Conservation (phyloP, 176 grass and related monocot species). For the Phragmites australis region DNA sequence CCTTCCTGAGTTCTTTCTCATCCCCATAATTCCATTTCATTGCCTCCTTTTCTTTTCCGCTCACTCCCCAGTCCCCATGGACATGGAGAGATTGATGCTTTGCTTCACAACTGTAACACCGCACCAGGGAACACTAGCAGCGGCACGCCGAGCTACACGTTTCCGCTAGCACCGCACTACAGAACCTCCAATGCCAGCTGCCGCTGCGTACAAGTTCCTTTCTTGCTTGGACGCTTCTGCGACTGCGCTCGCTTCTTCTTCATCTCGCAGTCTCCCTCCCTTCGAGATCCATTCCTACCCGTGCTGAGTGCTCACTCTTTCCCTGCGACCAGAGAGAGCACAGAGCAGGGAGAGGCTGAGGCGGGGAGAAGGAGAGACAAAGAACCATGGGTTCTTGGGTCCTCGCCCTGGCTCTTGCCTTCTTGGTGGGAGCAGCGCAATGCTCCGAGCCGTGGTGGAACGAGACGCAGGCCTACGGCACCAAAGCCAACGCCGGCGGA, state of each 20-base stretch:
- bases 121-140: neutral
- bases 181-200: constrained; percentile 46
- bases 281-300: constrained; percentile 53
- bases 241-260: neutral
- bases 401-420: constrained; percentile 32
- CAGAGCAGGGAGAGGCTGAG: neutral
- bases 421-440: constrained; percentile 24
- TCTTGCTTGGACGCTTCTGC: constrained; percentile 38
- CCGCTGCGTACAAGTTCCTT: constrained; percentile 49
- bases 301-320: neutral
- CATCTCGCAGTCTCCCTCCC: neutral
- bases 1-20: neutral
- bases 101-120: constrained; percentile 28
- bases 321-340: constrained; percentile 1
- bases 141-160: constrained; percentile 14
- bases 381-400: constrained; percentile 35
- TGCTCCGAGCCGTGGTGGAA: constrained; percentile 68
- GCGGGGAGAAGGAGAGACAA: neutral
- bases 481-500: constrained; percentile 32
- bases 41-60: neutral
- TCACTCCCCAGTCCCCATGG: too few relatives aligned
- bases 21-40: neutral
- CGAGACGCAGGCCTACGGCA: constrained; percentile 43
- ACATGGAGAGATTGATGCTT: constrained; percentile 20
- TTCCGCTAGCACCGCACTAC: neutral